Evolutionary conservation across 208 protist species (phyloP).

Genomic region (Trypanosoma congolense): DNA sequence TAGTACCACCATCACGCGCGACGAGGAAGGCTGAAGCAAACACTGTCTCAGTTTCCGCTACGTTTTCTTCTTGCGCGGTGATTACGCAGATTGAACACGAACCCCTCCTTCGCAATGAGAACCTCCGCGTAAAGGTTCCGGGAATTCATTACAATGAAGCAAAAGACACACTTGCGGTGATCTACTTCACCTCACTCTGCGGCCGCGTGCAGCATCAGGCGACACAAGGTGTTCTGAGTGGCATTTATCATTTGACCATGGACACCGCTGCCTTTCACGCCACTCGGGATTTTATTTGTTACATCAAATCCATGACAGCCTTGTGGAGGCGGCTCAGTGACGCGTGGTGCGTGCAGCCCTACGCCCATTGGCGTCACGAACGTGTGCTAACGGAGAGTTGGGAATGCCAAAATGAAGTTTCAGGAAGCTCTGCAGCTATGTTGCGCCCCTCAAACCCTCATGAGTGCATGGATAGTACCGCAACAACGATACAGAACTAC

Average conservation of each 20-base stretch:
- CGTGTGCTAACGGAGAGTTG: background rate
- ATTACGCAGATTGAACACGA: conserved; percentile 81
- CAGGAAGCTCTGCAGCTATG: background rate
- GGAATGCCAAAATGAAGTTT: background rate
- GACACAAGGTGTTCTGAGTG: conserved; percentile 47
- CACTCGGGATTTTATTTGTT: conserved; percentile 73
- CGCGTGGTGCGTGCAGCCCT: background rate
- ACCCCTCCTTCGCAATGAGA: conserved; percentile 58
- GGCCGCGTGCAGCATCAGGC: conserved; percentile 47
- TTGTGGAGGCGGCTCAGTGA: conserved; percentile 20
- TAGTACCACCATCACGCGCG: conserved; percentile 45
- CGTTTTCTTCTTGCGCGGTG: conserved; percentile 43
- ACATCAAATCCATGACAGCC: conserved; percentile 28
- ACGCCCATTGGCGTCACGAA: background rate
- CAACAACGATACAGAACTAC: conserved; percentile 4
- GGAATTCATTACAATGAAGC: conserved; percentile 44
- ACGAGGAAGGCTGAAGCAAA: conserved; percentile 25
- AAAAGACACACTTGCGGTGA: conserved; percentile 57
- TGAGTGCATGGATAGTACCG: background rate
- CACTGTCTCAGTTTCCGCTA: conserved; percentile 47
- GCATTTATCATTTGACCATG: conserved; percentile 48
- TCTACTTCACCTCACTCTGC: conserved; percentile 43
- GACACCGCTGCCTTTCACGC: conserved; percentile 44
- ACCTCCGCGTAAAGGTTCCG: conserved; percentile 47
- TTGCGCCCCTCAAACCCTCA: background rate